A percentile compares a stretch with the other conserved stretches of the same genome.
phyloP scores from a whole-genome alignment of 2,329 filamentous ascomycete genomes.

The Chaetomiaceae sp. region DNA sequence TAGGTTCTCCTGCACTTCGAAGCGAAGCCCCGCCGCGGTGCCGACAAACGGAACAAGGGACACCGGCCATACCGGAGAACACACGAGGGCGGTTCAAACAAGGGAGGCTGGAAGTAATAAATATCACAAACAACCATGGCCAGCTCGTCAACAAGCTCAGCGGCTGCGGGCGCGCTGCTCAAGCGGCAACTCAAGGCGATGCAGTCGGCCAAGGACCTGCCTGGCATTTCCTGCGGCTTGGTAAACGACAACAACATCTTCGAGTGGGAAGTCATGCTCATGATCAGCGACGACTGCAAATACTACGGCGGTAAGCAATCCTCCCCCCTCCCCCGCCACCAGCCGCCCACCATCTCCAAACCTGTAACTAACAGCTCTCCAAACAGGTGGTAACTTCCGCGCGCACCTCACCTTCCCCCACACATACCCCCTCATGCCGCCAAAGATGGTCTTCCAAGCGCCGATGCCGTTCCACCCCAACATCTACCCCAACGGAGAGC shows the following conservation, averaged over 20 bases:
- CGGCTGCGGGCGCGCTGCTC: constrained; percentile 71
- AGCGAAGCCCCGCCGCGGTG: too few species aligned
- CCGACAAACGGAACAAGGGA: too few species aligned
- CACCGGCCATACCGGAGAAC: too few species aligned
- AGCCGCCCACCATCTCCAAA: neutral
- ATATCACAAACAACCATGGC: constrained; percentile 13
- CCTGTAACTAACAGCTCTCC: neutral
- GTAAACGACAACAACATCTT: constrained; percentile 83
- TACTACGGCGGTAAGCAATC: constrained; percentile 73
- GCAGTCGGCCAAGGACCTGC: constrained; percentile 84
- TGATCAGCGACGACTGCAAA: constrained; percentile 93
- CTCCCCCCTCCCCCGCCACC: neutral
- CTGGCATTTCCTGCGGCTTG: constrained; percentile 88
- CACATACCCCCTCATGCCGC: constrained; percentile 82
- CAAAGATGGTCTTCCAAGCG: constrained; percentile 78
- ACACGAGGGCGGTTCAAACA: too few species aligned
- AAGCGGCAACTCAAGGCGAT: constrained; percentile 88
- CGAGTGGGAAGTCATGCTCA: constrained; percentile 98
- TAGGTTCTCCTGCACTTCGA: too few species aligned
- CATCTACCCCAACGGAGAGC: constrained; percentile 78
- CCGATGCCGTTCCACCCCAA: constrained; percentile 92
- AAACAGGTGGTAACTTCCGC: constrained; percentile 81
- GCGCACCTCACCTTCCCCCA: constrained; percentile 77
- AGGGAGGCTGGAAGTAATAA: neutral
- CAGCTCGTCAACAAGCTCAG: constrained; percentile 37